These are phyloP conservation scores for Psidium guajava DNA, from an alignment of 345 rosid genomes.

Conservation along the genomic window DNA sequence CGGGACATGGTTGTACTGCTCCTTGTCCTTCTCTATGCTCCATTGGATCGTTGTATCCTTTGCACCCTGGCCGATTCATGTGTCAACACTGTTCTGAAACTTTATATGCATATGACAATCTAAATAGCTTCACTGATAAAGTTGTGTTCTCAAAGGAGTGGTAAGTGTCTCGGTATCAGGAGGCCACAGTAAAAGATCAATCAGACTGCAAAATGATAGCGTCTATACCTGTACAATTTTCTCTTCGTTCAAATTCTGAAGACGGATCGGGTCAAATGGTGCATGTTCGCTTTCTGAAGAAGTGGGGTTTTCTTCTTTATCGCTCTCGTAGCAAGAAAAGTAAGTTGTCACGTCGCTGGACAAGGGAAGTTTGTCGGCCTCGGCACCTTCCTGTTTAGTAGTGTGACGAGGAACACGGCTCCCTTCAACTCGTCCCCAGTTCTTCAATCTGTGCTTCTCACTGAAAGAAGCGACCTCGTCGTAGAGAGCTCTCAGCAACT, in stretches of 20 bases:
- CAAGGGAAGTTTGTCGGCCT: slow-evolving; percentile 14
- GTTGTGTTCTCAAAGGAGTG: not conserved
- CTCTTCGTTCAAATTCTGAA: not conserved
- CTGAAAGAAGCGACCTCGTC: slow-evolving; percentile 11
- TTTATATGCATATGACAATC: not conserved
- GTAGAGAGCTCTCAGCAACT: slow-evolving; percentile 14
- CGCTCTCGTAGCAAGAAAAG: slow-evolving; percentile 20
- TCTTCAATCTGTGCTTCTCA: slow-evolving; percentile 2
- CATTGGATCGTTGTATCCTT: not conserved
- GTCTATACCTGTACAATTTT: not conserved
- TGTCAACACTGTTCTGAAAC: not conserved
- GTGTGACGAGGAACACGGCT: not conserved
- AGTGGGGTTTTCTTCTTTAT: slow-evolving; percentile 15
- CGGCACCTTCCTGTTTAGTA: slow-evolving; percentile 9
- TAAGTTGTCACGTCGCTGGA: slow-evolving; percentile 18
- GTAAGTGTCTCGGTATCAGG: not conserved
- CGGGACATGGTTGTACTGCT: not conserved
- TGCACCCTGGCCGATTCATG: not conserved
- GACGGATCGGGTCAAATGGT: not conserved
- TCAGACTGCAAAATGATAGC: not conserved
- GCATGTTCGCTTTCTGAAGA: not conserved
- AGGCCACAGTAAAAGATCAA: not conserved
- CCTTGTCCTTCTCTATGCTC: not conserved
- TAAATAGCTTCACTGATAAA: not conserved
- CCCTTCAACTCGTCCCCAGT: slow-evolving; percentile 2